Conservation (phyloP, 2,329 filamentous ascomycete species). For the Stachybotrys chartarum region DNA sequence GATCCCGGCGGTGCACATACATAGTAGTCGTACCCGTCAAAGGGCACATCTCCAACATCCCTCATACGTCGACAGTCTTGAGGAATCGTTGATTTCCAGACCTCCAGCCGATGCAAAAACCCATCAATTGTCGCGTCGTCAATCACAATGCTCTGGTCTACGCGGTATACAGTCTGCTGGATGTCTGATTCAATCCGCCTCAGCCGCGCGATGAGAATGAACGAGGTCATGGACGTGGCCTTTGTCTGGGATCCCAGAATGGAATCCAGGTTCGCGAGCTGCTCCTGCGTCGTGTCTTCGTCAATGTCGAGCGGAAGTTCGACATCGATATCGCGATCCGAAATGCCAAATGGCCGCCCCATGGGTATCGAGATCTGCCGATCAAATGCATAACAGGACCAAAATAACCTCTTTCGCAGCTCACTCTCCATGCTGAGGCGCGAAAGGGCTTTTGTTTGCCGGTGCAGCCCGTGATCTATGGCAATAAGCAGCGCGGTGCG, state of each 20-base stretch:
- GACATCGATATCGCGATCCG: not conserved
- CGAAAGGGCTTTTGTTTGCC: not conserved
- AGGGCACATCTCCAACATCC: not conserved
- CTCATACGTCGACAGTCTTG: not conserved
- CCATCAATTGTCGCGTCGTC: not conserved
- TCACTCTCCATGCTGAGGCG: not conserved
- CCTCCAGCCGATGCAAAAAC: not conserved
- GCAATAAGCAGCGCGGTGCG: not conserved
- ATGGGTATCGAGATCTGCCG: not conserved
- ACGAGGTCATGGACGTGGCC: not conserved
- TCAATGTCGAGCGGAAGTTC: not conserved
- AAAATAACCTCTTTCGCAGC: not conserved
- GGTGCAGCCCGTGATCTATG: not conserved
- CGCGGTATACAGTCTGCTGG: not conserved
- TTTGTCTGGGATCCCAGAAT: not conserved
- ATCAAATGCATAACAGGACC: not conserved
- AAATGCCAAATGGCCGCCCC: not conserved
- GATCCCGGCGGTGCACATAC: not conserved
- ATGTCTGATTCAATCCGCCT: not conserved
- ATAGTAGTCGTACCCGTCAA: not conserved
- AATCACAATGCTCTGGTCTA: not conserved
- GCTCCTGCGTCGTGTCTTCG: not conserved
- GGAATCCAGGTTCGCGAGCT: not conserved
- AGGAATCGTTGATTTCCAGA: not conserved
- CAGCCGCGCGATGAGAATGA: not conserved